Evolutionary conservation across 140 eudicot species (phyloP), one percentile per base, ranked within the genome.

Genomic region (Senecio squalidus): DNA sequence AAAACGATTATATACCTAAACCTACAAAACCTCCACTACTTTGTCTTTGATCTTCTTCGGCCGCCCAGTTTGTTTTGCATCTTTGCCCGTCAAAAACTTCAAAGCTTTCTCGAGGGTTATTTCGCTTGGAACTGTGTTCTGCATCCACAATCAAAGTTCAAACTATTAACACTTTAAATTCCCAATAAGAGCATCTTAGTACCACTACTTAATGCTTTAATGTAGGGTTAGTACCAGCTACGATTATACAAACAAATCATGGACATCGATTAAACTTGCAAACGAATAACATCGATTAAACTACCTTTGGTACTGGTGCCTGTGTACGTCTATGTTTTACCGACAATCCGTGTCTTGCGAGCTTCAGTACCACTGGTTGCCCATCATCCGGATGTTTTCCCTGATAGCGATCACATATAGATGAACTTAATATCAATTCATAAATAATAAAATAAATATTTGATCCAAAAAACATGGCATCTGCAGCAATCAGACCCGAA

Each of bases 341-440:
- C 11, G 87, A 60, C 66, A 88, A 80, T 48, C 95, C 94, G 56
- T 14, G 58, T 71, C 64, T 84, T 18, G 82, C 89, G 27, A 82
- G 82, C 85, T 76, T 88, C 51, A 93, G 48, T 18, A 84, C 38
- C 53, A 93, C 86, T 2, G 95, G 95, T 41, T 55, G 81, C 13
- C 82, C 82, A 69, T 88, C 96, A 26, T 83, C 84, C 4, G 95
- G 96, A 67, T 93, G 99, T 31, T 73, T 80, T 55, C 96, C 99
- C 99, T 93, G 59, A 63, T 26, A 44, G 3, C 5, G 43, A 33
- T 15, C 28, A 18, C 60, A 54, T 10, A 17, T 17, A 64, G 18
- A 55, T 44, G 13, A 18, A 36, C 51, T 16, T 21, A 46, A 55
- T 15, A 21, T 6, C 4, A 46, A 20, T 17, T 7, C 24, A 14